Base-by-base conservation (phyloP, 2,329 filamentous ascomycete species). In the Trichoderma atrobrunneum region DNA sequence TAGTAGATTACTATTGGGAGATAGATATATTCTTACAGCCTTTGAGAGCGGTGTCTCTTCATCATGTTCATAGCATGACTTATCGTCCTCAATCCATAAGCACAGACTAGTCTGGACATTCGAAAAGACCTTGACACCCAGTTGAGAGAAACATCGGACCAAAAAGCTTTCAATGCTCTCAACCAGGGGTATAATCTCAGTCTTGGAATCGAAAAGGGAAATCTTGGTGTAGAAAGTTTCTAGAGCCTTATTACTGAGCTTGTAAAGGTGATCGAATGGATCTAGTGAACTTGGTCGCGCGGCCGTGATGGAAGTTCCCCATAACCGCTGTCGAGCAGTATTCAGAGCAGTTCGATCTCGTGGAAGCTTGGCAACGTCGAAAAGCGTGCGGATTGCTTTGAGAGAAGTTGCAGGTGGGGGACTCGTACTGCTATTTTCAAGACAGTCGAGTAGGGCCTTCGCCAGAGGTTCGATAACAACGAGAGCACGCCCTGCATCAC, bases 401-500 rank as follows among this genome's bases (percentile, higher is more conserved):
- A 85, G 73, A 0, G 78, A 75, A 24, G 78, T 82, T 5, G 77
- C 32, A 3, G 72, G 61, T 5, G 76, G 72, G 36, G 72, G 73
- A 24, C 73, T 70, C 8, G 67, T 39, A 8, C 18, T 65, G 21
- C 66, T 69, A 18, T 75, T 71, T n/a, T 76, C 77, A 63, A 76
- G 74, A 67, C 36, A 81, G 70, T 85, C 84, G 48, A 84, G 76
- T 5, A 92, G 75, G 1, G 80, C 77, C 75, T 88, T 90, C 0
- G 92, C 88, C 4, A 96, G 77, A 1, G 91, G 92, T 73, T 97
- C 93, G 51, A 95, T 84, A 1, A 94, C 85, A 28, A 88, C 87
- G 64, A 92, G 84, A 6, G 90, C 88, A 54, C 91, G 86, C 7
- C 89, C 91, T 18, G 88, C 87, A 73, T 93, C 90, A 3, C 93